phyloP scores from a whole-genome alignment of 2,329 filamentous ascomycete species.

The Davidsoniella eucalypti region DNA sequence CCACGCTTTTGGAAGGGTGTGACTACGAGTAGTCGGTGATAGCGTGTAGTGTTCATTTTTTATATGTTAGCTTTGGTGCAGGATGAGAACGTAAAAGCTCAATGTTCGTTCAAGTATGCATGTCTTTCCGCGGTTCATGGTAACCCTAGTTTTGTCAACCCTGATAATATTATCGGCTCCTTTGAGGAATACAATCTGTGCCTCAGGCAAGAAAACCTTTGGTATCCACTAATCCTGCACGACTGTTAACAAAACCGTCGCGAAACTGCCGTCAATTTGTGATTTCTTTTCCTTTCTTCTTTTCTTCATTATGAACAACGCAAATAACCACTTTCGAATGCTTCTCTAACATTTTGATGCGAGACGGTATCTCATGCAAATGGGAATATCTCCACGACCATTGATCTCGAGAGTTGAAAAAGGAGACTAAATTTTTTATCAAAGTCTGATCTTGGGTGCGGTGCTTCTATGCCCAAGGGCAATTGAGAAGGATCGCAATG shows the following conservation, averaged over 20 bases:
- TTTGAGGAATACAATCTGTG: no score
- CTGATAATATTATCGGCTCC: no score
- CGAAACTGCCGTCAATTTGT: background rate
- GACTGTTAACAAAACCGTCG: background rate
- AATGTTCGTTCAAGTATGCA: no score
- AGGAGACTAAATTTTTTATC: conserved; percentile 28
- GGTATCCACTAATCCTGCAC: no score
- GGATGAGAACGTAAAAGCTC: no score
- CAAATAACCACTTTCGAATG: conserved; percentile 28
- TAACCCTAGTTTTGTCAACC: no score
- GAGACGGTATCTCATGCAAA: conserved; percentile 25
- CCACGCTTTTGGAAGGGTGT: no score
- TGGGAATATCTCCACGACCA: conserved; percentile 30
- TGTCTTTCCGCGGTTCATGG: no score
- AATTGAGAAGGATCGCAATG: conserved; percentile 41
- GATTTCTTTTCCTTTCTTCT: conserved; percentile 17
- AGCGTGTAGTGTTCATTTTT: no score
- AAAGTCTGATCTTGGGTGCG: conserved; percentile 43
- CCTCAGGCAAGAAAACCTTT: no score
- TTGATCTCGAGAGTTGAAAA: conserved; percentile 29
- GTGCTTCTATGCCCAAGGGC: conserved; percentile 30
- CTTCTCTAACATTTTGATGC: conserved; percentile 23
- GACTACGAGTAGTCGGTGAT: no score
- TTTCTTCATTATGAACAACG: conserved; percentile 29
- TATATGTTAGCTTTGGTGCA: no score